phyloP scores from a whole-genome alignment of 495 filamentous ascomycete species.

The Talaromyces nanjingensis region DNA sequence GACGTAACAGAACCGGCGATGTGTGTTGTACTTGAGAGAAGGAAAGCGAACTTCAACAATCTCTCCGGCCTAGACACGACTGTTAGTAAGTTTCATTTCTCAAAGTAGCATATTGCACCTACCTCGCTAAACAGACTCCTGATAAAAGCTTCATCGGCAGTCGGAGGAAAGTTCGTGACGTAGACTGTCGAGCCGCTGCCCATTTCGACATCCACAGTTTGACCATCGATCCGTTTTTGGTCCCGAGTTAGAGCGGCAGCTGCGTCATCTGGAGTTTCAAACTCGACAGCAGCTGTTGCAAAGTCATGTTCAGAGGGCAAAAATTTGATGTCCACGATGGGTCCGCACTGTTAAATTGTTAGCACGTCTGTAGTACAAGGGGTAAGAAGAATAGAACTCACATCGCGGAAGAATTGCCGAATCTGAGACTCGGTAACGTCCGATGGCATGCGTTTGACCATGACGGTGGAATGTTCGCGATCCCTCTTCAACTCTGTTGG shows the following conservation, averaged over 20 bases:
- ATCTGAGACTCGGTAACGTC: conserved; percentile 63
- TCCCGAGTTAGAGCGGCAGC: conserved; percentile 72
- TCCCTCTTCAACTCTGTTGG: conserved; percentile 58
- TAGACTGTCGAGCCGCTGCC: conserved; percentile 74
- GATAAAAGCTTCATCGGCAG: conserved; percentile 75
- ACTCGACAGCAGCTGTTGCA: conserved; percentile 76
- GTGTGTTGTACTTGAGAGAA: conserved; percentile 78
- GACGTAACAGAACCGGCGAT: conserved; percentile 89
- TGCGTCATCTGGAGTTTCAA: conserved; percentile 71
- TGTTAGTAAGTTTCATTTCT: not conserved
- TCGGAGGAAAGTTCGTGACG: conserved; percentile 84
- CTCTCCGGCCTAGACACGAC: conserved; percentile 57
- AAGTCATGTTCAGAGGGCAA: conserved; percentile 50
- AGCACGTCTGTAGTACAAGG: conserved; percentile 15
- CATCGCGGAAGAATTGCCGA: conserved; percentile 82
- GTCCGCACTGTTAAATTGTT: conserved; percentile 49
- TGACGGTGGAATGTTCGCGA: conserved; percentile 79
- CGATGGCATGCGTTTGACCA: conserved; percentile 67
- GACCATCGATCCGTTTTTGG: conserved; percentile 64
- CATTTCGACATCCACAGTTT: conserved; percentile 62
- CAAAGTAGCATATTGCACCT: conserved; percentile 15
- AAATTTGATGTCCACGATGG: conserved; percentile 68
- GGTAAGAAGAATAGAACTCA: conserved; percentile 23
- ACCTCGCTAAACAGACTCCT: conserved; percentile 64
- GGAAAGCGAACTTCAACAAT: conserved; percentile 85